Base-by-base conservation (phyloP, 768 basidiomycete species). In the Suillus cothurnatus region DNA sequence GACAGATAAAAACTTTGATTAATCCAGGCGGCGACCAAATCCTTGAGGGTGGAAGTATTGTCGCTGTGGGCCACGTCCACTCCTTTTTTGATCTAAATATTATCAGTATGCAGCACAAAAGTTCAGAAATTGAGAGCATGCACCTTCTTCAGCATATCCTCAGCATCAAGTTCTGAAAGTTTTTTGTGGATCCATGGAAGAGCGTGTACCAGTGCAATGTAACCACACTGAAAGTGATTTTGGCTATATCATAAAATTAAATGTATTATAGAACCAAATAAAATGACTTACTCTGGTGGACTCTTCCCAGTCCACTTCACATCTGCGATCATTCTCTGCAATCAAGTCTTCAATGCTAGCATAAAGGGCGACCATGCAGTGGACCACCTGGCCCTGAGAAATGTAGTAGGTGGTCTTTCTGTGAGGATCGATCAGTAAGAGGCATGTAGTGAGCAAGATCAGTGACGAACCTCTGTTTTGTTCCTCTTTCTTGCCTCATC, bases 41-140 rank as follows among this genome's bases (percentile, higher is more conserved):
- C 34, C 58, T 59, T 59, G n/a, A 59, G 34, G 4, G 34, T 31
- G 21, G 58, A 59, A 14, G 58, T 38, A n/a, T 59, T 36, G 17
- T 59, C 58, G 15, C 58, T 36, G 28, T 36, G 28, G n/a, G 58
- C 58, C 12, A 21, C 58, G 17, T 59, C 58, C 11, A 36, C 58
- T 15, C 31, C 58, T n/a, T 36, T 59, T n/a, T 26, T 28, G 26
- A 59, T 26, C 58, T 59, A 32, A 23, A 59, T 2, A 26, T 4
- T 1, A 34, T 45, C n/a, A 45, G 45, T 41, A 59, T 32, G 28
- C 34, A 17, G 12, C 14, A 15, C 1, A 41, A 39, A 39, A 19
- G 6, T 59, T 15, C 19, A 15, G 58, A 0, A 32, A 59, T 41
- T 17, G 32, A n/a, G n/a, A 31, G 14, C 6, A 21, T 31, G n/a